Percentiles rank a stretch among this genome's conserved stretches.
phyloP scores from a whole-genome alignment of 768 basidiomycete genomes.

The Cystofilobasidium ferigula region DNA sequence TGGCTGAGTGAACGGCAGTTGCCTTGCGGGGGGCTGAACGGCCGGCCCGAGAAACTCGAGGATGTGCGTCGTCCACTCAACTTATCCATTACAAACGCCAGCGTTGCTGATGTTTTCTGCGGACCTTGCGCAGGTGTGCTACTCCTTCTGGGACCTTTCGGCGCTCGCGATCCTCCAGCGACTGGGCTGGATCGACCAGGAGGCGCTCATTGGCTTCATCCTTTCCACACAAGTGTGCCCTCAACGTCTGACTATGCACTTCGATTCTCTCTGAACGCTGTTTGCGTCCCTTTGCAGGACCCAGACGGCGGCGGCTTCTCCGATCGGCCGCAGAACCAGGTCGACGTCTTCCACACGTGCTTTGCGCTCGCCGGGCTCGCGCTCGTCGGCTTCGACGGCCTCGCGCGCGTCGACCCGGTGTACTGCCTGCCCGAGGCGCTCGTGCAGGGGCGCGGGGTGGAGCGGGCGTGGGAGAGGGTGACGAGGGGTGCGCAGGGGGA shows the following conservation, averaged over 20 bases:
- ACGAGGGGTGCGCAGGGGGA: not conserved
- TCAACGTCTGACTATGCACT: not conserved
- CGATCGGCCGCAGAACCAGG: constrained; percentile 83
- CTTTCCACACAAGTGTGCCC: constrained; percentile 65
- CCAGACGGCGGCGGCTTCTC: constrained; percentile 83
- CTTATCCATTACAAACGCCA: not conserved
- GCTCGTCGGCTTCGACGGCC: constrained; percentile 56
- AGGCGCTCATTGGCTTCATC: constrained; percentile 69
- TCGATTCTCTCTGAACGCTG: not conserved
- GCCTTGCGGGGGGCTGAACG: constrained; percentile 86
- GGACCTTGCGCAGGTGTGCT: constrained; percentile 63
- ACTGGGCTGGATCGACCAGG: constrained; percentile 73
- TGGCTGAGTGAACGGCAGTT: constrained; percentile 92
- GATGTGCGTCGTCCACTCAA: constrained; percentile 54
- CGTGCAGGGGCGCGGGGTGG: constrained; percentile 58
- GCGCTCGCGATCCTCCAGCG: constrained; percentile 71
- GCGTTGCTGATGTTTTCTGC: not conserved
- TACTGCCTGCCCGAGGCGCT: constrained; percentile 85
- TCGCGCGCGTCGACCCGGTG: constrained; percentile 80
- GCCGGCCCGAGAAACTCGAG: constrained; percentile 92
- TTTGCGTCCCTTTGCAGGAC: constrained; percentile 47
- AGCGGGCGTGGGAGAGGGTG: constrained; percentile 24
- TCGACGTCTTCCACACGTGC: constrained; percentile 91
- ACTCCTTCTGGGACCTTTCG: constrained; percentile 93
- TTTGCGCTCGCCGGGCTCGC: constrained; percentile 74